phyloP scores from a whole-genome alignment of 306 rosid species.

The Lotus japonicus region DNA sequence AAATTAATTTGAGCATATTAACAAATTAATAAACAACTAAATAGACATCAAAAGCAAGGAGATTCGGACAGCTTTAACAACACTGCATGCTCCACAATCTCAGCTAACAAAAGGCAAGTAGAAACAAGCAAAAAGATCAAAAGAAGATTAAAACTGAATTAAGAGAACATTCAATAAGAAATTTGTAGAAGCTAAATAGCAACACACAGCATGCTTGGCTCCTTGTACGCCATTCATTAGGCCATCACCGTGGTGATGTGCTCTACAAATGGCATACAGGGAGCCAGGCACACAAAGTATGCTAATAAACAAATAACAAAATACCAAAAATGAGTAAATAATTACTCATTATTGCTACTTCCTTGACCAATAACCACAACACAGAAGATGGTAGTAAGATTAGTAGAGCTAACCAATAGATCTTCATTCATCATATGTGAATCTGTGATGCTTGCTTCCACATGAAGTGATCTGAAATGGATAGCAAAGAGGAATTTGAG shows the following conservation, averaged over 20 bases:
- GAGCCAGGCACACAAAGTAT: conserved; percentile 35
- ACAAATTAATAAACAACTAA: background rate
- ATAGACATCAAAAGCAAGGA: background rate
- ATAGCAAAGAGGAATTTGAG: background rate
- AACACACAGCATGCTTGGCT: conserved; percentile 32
- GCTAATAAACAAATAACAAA: background rate
- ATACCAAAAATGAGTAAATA: background rate
- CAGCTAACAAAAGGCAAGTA: background rate
- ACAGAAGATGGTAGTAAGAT: background rate
- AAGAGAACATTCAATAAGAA: background rate
- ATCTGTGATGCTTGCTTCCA: background rate
- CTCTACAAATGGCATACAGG: conserved; percentile 42
- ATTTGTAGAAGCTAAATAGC: background rate
- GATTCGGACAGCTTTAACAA: background rate
- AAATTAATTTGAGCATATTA: no score
- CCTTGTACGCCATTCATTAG: conserved; percentile 35
- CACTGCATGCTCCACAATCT: no score
- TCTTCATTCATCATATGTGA: no score
- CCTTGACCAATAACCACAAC: background rate
- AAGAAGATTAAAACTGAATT: background rate
- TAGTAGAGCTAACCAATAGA: background rate
- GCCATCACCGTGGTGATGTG: background rate
- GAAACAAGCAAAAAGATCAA: background rate
- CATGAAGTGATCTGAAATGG: conserved; percentile 9
- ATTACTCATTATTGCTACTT: background rate